These are phyloP conservation scores for Ceriops zippeliana DNA, from an alignment of 345 rosid genomes.

Conservation along the genomic window DNA sequence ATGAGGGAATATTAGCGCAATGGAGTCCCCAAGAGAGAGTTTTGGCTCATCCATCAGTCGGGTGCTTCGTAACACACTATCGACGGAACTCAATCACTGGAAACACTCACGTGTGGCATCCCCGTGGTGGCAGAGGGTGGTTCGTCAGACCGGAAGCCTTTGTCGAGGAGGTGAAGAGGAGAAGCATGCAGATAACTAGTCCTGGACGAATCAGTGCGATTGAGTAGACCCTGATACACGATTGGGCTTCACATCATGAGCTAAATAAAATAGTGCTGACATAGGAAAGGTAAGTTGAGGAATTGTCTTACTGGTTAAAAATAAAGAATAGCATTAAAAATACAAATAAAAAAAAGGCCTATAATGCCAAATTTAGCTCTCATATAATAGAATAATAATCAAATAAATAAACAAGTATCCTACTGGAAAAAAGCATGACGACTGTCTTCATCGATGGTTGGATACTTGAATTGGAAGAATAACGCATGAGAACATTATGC, in stretches of 20 bases:
- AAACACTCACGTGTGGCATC: conserved; percentile 47
- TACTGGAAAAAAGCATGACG: too few species aligned
- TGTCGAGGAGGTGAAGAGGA: conserved; percentile 50
- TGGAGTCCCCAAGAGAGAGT: conserved; percentile 76
- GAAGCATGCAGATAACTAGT: conserved; percentile 7
- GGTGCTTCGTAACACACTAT: conserved; percentile 63
- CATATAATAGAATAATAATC: too few species aligned
- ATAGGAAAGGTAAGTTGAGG: background rate
- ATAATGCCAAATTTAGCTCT: too few species aligned
- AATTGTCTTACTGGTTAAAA: too few species aligned
- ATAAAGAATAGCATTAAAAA: too few species aligned
- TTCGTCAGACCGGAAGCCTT: conserved; percentile 55
- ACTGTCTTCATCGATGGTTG: too few species aligned
- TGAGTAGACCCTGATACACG: too few species aligned
- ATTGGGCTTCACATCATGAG: background rate
- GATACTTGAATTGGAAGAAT: too few species aligned
- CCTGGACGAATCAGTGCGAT: background rate
- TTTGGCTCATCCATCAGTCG: conserved; percentile 52
- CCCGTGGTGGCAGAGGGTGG: conserved; percentile 65
- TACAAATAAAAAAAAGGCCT: too few species aligned
- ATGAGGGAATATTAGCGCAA: conserved; percentile 46
- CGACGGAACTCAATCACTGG: conserved; percentile 80
- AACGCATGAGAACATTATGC: too few species aligned
- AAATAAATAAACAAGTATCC: too few species aligned
- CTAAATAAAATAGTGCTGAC: conserved; percentile 14